Evolutionary conservation across 2,329 filamentous ascomycete species (phyloP), one percentile per base, ranked within the genome.

Genomic region (Trichoderma gracile): DNA sequence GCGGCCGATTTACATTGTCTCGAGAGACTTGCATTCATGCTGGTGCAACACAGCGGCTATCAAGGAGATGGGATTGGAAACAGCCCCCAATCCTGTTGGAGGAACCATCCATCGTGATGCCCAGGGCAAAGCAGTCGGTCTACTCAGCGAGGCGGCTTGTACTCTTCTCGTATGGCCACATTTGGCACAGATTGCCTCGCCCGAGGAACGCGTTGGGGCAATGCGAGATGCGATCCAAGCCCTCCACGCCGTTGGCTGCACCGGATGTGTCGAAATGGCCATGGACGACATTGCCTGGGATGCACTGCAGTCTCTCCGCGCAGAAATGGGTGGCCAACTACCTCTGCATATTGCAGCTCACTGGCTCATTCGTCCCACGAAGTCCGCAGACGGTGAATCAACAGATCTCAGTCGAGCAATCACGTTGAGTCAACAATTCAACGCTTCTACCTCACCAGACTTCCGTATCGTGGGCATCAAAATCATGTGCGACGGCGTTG

Each of bases 241-340:
- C 27, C 58, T 61, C 19, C 58, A 61, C 12, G 47, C 58, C 14
- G 58, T 61, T 33, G 58, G 58, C 14, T 61, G 58, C 38, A 61
- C 58, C 5, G 58, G 58, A 14, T 61, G 27, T 53, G 58, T 61
- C 19, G 58, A 61, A 43, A 61, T 61, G 58, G 58, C 58, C 12
- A 61, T 61, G 58, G 58, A 61, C 38, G 58, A 61, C 12, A 42
- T 61, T 45, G 58, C 30, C n/a, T 61, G 58, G 58, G 40, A 61
- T 53, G 47, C 58, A 10, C 19, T 61, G 9, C 49, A 61, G 23
- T 53, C 38, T 8, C 47, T 61, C n/a, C 58, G 58, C 25, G 14
- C 33, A 23, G 47, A 61, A 21, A 45, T 61, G 58, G 58, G 58
- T 5, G 58, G 58, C 38, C 58, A 61, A 12, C 47, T 61, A 17